These are phyloP conservation scores for Primulina tabacum DNA, from an alignment of 257 asterid species.

Conservation along the genomic window DNA sequence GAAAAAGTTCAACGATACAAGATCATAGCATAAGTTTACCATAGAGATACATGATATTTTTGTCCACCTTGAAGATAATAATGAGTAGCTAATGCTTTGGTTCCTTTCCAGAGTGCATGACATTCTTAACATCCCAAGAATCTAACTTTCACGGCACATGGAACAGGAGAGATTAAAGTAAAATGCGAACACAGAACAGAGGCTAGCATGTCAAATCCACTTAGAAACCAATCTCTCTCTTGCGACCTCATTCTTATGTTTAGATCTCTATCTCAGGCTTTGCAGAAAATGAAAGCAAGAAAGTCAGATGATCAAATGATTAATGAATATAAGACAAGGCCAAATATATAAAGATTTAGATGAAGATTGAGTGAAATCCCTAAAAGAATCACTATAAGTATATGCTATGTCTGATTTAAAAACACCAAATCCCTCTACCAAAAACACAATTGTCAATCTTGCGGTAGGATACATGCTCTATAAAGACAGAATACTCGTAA, in stretches of 20 bases:
- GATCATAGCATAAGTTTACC: background rate
- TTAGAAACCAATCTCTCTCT: background rate
- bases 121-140: background rate
- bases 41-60: background rate
- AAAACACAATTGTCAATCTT: background rate
- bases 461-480: background rate
- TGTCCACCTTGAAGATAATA: background rate
- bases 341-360: background rate
- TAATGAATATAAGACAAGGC: background rate
- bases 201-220: background rate
- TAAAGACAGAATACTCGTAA: background rate
- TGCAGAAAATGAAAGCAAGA: no score
- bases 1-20: background rate
- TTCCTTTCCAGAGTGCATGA: background rate
- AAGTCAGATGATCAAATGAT: background rate
- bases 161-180: background rate
- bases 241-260: background rate
- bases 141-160: background rate
- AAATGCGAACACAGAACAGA: background rate
- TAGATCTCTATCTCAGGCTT: no score
- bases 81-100: slow-evolving; percentile 9
- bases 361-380: background rate
- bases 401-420: background rate
- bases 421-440: background rate
- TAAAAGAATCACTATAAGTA: background rate